These are phyloP conservation scores for Candida pseudoviswanathii DNA, from an alignment of 1,139 yeast species.

Conservation along the genomic window DNA sequence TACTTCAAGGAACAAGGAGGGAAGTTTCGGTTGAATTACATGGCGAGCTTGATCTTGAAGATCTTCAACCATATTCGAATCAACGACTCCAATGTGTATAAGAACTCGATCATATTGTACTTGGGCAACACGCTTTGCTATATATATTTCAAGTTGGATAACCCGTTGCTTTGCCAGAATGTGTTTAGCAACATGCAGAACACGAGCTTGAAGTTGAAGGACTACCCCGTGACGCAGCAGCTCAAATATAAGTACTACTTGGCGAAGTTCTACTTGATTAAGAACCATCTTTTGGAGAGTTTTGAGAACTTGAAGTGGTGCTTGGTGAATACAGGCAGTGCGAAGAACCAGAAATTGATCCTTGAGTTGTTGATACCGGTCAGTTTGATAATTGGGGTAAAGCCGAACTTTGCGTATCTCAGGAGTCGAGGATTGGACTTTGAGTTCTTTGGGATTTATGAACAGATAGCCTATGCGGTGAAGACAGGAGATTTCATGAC, in stretches of 20 bases:
- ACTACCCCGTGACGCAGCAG: constrained; percentile 53
- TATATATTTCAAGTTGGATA: constrained; percentile 61
- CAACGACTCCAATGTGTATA: constrained; percentile 46
- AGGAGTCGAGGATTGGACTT: constrained; percentile 5
- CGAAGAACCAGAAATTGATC: constrained; percentile 27
- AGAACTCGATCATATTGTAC: constrained; percentile 54
- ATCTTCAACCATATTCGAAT: constrained; percentile 63
- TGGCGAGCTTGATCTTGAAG: constrained; percentile 60
- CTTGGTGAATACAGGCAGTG: constrained; percentile 30
- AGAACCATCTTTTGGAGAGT: constrained; percentile 58
- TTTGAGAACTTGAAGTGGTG: constrained; percentile 68
- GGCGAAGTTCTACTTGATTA: constrained; percentile 65
- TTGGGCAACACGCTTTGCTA: constrained; percentile 62
- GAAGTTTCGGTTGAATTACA: constrained; percentile 51
- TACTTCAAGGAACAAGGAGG: constrained; percentile 42
- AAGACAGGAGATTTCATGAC: constrained; percentile 42
- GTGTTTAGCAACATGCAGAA: constrained; percentile 75
- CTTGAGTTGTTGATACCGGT: constrained; percentile 56
- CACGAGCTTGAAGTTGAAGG: constrained; percentile 48
- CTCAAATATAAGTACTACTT: constrained; percentile 69
- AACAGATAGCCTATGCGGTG: constrained; percentile 34
- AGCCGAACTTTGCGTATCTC: constrained; percentile 37
- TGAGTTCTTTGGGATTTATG: constrained; percentile 37
- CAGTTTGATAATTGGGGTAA: constrained; percentile 54
- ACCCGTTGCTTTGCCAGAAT: constrained; percentile 71